These are phyloP conservation scores for Curvularia spicifera DNA, from an alignment of 2,329 filamentous ascomycete genomes.

Conservation along the genomic window DNA sequence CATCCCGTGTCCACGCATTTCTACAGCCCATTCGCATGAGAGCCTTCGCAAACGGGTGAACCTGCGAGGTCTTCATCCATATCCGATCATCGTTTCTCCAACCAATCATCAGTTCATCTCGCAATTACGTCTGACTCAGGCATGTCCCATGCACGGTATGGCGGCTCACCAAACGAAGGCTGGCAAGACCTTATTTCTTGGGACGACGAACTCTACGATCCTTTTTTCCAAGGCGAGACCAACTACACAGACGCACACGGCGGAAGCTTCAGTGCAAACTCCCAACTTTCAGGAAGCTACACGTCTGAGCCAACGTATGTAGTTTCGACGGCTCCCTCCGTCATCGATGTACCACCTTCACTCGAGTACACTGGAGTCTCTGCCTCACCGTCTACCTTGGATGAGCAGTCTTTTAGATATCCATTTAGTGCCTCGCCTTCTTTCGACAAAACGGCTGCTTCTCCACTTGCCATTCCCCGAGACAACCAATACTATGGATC, in stretches of 20 bases:
- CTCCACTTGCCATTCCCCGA: conserved; percentile 30
- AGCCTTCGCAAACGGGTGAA: conserved; percentile 18
- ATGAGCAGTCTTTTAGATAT: conserved; percentile 31
- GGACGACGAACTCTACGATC: conserved; percentile 40
- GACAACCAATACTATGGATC: conserved; percentile 30
- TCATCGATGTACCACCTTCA: conserved; percentile 34
- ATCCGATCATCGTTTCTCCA: background rate
- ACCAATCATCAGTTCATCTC: conserved; percentile 3
- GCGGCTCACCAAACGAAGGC: conserved; percentile 26
- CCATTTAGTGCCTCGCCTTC: conserved; percentile 35
- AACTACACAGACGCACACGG: conserved; percentile 18
- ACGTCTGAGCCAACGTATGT: conserved; percentile 30
- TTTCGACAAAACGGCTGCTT: conserved; percentile 37
- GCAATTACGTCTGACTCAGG: background rate
- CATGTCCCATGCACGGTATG: conserved; percentile 29
- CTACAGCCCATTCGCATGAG: conserved; percentile 14
- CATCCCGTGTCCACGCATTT: background rate
- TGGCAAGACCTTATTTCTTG: conserved; percentile 42
- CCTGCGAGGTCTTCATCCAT: conserved; percentile 7
- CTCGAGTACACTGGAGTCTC: conserved; percentile 37
- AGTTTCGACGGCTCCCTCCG: conserved; percentile 34
- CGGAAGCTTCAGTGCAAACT: conserved; percentile 20
- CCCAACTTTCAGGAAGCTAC: conserved; percentile 31
- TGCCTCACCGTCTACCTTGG: conserved; percentile 38
- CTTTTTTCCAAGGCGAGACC: conserved; percentile 34